Conservation (phyloP, 2,329 filamentous ascomycete genomes). For the Fusarium siculi region DNA sequence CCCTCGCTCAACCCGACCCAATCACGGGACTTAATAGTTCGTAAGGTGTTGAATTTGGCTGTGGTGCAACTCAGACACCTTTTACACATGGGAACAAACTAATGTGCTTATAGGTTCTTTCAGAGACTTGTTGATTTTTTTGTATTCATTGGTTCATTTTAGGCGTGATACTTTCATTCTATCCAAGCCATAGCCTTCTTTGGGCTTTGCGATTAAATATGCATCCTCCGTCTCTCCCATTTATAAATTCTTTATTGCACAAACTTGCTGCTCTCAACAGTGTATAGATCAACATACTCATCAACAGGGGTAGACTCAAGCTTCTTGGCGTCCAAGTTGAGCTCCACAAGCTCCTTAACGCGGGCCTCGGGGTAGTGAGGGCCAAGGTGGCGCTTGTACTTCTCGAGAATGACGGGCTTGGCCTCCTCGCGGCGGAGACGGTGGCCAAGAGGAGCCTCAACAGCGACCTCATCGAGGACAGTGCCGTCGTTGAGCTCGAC, state of each 20-base stretch:
- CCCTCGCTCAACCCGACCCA: slow-evolving; percentile 29
- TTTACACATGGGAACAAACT: background rate
- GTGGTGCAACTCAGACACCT: slow-evolving; percentile 11
- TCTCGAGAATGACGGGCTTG: slow-evolving; percentile 94
- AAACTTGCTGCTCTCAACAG: slow-evolving; percentile 71
- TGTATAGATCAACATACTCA: slow-evolving; percentile 90
- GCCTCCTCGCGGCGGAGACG: slow-evolving; percentile 92
- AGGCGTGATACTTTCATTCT: slow-evolving; percentile 17
- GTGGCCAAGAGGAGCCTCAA: slow-evolving; percentile 96
- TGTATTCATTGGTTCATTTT: slow-evolving; percentile 17
- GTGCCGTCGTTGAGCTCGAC: slow-evolving; percentile 96
- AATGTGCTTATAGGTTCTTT: background rate
- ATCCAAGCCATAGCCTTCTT: slow-evolving; percentile 24
- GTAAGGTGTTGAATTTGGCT: background rate
- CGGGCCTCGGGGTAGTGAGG: slow-evolving; percentile 82
- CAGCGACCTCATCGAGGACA: slow-evolving; percentile 86
- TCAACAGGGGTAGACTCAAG: slow-evolving; percentile 87
- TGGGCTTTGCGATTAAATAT: slow-evolving; percentile 23
- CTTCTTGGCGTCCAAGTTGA: slow-evolving; percentile 79
- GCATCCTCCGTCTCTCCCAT: slow-evolving; percentile 11
- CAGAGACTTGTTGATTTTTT: background rate
- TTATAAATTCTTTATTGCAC: slow-evolving; percentile 37
- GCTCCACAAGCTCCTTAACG: slow-evolving; percentile 83
- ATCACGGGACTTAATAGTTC: slow-evolving; percentile 28
- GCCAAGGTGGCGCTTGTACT: slow-evolving; percentile 92